These are phyloP conservation scores for Phytopythium boreale DNA, from an alignment of 352 stramenopile genomes.

Conservation along the genomic window DNA sequence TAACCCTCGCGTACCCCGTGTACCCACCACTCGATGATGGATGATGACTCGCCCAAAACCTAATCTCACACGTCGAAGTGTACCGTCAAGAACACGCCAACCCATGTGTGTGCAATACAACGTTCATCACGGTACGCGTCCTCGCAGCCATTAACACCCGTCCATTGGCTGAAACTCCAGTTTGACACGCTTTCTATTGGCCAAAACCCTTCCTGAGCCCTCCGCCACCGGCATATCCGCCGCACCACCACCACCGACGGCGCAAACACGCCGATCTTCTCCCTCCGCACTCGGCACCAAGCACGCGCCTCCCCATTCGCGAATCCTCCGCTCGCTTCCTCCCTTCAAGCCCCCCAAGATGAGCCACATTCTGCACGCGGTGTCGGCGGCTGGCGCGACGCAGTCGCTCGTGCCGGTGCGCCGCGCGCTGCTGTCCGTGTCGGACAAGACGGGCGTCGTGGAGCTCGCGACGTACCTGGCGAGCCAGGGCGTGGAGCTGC, in stretches of 20 bases:
- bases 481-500: constrained; percentile 93
- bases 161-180: not conserved
- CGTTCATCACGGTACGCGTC: not conserved
- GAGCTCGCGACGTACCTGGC: constrained; percentile 95
- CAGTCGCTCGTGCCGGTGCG: constrained; percentile 90
- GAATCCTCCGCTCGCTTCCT: constrained; percentile 4
- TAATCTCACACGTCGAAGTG: not conserved
- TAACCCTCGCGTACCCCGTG: not conserved
- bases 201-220: constrained; percentile 1
- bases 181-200: not conserved
- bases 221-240: not conserved
- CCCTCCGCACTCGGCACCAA: too few species aligned
- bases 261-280: constrained; percentile 3
- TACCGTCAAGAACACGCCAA: not conserved
- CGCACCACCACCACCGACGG: not conserved
- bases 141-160: not conserved
- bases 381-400: constrained; percentile 45
- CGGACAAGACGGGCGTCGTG: constrained; percentile 98
- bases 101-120: not conserved
- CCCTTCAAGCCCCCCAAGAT: constrained; percentile 22
- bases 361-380: constrained; percentile 83
- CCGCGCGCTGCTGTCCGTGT: constrained; percentile 98
- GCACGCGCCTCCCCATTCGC: not conserved
- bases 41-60: not conserved
- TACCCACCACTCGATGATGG: constrained; percentile 1